A percentile compares a stretch with the other conserved stretches of the same genome.
phyloP scores from a whole-genome alignment of 345 rosid genomes.

The Melaleuca quinquenervia region DNA sequence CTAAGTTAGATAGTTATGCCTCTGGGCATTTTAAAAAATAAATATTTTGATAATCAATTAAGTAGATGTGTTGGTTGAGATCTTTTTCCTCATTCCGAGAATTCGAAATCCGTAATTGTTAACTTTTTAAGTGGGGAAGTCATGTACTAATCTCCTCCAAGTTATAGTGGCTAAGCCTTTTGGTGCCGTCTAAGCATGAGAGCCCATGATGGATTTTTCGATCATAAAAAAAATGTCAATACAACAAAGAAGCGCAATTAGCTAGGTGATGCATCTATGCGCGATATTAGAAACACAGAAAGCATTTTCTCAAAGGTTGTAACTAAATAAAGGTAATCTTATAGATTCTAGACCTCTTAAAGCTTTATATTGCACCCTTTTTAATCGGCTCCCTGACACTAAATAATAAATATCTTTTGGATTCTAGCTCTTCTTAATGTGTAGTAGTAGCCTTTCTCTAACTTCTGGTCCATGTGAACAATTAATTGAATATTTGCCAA shows the following conservation, averaged over 20 bases:
- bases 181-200: no score
- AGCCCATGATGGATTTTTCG: no score
- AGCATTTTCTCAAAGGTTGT: neutral
- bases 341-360: neutral
- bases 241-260: neutral
- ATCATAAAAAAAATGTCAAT: no score
- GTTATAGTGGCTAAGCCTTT: no score
- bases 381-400: neutral
- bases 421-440: neutral
- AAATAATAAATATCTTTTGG: neutral
- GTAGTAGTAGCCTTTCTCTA: neutral
- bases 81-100: no score
- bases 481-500: neutral
- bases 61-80: no score
- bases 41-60: neutral
- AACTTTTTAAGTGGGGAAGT: no score
- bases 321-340: neutral
- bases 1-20: neutral
- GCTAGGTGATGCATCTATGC: neutral
- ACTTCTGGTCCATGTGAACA: neutral
- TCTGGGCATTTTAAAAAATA: neutral
- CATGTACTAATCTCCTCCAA: no score
- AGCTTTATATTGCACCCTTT: neutral
- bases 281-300: neutral
- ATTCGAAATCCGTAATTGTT: no score